Base-by-base conservation (phyloP, 2,329 filamentous ascomycete species). In the Beauveria asiatica region DNA sequence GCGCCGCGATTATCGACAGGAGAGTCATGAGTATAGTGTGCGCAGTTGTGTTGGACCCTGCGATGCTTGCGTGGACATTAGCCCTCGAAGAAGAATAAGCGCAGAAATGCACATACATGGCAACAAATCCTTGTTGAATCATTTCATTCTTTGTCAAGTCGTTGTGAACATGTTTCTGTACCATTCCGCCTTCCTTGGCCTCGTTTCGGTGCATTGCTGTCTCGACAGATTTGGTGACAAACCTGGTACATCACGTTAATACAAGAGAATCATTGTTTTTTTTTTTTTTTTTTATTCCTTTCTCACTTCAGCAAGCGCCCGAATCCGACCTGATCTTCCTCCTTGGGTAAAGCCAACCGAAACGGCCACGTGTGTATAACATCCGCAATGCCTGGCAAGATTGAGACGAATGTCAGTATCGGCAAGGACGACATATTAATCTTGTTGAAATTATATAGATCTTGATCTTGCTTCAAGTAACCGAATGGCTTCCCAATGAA, bases 1-100 rank as follows among this genome's bases (percentile, higher is more conserved):
- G 70, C 23, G 77, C 74, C 42, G 77, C 80, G 44, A 78, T 75
- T 45, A 84, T 68, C 61, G 80, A 78, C 39, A 83, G 75, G 45
- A 84, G 61, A 5, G 75, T 81, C 62, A 78, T 74, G 3, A 82
- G 78, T 2, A 85, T 72, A 1, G 77, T 76, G 0, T 78, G 79
- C 0, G 83, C 82, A 0, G 83, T 84, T 0, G 82, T 83, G 70
- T 85, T 83, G 21, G 83, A 83, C 27, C 83, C 83, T 17, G 82
- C 82, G 66, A 84, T 81, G 63, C 79, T 82, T 82, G 46, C 1
- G n/a, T 5, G 42, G 19, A 23, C 17, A 42, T 58, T 45, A 55
- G 42, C 6, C 21, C 10, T 33, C 25, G 13, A 9, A 19, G 10
- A 16, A 33, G 10, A 33, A 37, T 11, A 11, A 3, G n/a, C 23